Percentiles rank a stretch among this genome's conserved stretches.
phyloP scores from a whole-genome alignment of 2,329 filamentous ascomycete genomes.

The Cytospora mali region DNA sequence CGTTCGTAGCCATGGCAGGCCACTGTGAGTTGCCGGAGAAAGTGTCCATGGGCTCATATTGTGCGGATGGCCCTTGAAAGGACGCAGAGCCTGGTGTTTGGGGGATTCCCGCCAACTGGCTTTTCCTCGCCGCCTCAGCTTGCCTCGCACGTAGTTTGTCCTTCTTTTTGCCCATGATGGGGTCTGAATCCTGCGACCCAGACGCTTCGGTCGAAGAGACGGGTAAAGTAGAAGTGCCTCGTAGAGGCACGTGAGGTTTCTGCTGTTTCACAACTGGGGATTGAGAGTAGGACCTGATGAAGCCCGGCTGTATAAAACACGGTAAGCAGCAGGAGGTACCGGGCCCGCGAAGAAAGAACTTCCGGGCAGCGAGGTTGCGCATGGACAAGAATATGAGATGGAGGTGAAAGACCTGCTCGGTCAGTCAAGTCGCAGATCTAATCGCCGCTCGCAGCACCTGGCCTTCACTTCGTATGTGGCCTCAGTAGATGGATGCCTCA shows the following conservation, averaged over 20 bases:
- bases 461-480: not conserved
- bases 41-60: not conserved
- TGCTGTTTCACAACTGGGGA: not conserved
- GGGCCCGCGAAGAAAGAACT: not conserved
- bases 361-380: not conserved
- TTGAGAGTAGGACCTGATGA: not conserved
- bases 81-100: not conserved
- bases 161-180: constrained; percentile 16
- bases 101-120: not conserved
- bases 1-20: not conserved
- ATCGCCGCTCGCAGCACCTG: not conserved
- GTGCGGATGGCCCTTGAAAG: not conserved
- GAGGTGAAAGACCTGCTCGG: not conserved
- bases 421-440: not conserved
- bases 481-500: not conserved
- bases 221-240: not conserved
- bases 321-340: not conserved
- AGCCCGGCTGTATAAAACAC: not conserved
- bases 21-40: not conserved
- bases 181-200: not conserved
- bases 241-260: not conserved
- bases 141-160: constrained; percentile 12
- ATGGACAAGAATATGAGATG: not conserved
- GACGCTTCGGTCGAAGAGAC: not conserved
- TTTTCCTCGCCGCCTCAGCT: not conserved